Evolutionary conservation across 306 rosid species (phyloP), one percentile per base, ranked within the genome.

Genomic region (Prunus mira): DNA sequence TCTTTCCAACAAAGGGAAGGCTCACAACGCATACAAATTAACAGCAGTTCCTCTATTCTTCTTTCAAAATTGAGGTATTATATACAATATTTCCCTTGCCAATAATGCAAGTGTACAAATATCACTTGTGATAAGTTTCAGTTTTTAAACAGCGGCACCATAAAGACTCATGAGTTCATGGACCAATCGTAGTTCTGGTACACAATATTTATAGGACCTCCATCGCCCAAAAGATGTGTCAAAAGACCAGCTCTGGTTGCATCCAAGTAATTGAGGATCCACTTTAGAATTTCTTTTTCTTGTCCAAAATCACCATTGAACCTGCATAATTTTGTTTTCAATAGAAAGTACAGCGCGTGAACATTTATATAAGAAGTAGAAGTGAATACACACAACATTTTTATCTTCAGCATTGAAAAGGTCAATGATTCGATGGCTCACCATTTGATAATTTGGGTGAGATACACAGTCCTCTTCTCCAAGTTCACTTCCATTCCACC

Each of bases 191-290:
- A 96, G 67, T 75, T 84, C 76, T 86, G 88, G 84, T 90, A 92
- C 8, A 85, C 82, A 41, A 96, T 82, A 74, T 75, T 76, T 79
- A 88, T 69, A n/a, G 93, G 86, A n/a, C 91, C 92, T 50, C 80
- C 86, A 49, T 96, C 99, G 45, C 85, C 79, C 85, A 92, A 38
- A 52, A 96, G 91, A 86, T 96, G 99, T 34, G 96, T 87, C 89
- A 92, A 79, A 65, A 91, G 87, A n/a, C 99, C 99, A 9, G 99
- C 88, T 83, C 89, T 89, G 60, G 86, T 90, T 74, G 97, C 91
- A 69, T 88, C 84, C 87, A 89, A 83, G 83, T 87, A 96, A 63
- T 71, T 82, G 61, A 96, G 78, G 46, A 89, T 69, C 97, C 99
- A 96, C 88, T 69, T 87, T 2, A 92, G 60, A 22, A 96, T 82